These are phyloP conservation scores for Lachnellula suecica DNA, from an alignment of 2,329 filamentous ascomycete genomes.

Conservation along the genomic window DNA sequence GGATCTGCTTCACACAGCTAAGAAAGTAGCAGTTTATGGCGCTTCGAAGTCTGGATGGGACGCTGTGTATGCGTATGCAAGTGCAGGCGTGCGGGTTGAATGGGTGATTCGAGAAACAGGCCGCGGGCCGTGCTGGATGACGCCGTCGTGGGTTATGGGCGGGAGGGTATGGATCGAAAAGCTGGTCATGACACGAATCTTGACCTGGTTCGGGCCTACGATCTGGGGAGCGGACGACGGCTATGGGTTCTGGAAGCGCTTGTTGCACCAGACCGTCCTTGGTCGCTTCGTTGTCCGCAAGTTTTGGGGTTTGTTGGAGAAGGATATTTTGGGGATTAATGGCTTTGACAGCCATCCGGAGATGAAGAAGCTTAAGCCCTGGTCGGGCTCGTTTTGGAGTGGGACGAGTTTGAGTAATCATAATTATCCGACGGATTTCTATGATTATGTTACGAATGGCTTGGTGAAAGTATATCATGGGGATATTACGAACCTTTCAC, in stretches of 20 bases:
- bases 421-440: conserved; percentile 58
- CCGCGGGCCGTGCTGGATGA: conserved; percentile 58
- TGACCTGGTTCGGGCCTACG: conserved; percentile 75
- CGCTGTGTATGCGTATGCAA: conserved; percentile 58
- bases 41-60: conserved; percentile 66
- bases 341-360: conserved; percentile 41
- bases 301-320: conserved; percentile 56
- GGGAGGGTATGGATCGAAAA: conserved; percentile 69
- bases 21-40: conserved; percentile 54
- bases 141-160: conserved; percentile 62
- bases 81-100: conserved; percentile 37
- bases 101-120: conserved; percentile 33
- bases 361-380: conserved; percentile 52
- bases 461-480: conserved; percentile 51
- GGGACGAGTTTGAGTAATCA: conserved; percentile 57
- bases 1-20: conserved; percentile 39
- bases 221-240: conserved; percentile 67
- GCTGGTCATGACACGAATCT: conserved; percentile 62
- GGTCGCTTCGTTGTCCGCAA: conserved; percentile 54
- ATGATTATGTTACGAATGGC: conserved; percentile 54
- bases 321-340: not conserved
- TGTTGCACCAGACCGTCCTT: conserved; percentile 56
- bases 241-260: conserved; percentile 50
- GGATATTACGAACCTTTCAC: conserved; percentile 47
- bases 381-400: conserved; percentile 50